Evolutionary conservation across 2,329 filamentous ascomycete species (phyloP).

Genomic region (Coniella lustricola): DNA sequence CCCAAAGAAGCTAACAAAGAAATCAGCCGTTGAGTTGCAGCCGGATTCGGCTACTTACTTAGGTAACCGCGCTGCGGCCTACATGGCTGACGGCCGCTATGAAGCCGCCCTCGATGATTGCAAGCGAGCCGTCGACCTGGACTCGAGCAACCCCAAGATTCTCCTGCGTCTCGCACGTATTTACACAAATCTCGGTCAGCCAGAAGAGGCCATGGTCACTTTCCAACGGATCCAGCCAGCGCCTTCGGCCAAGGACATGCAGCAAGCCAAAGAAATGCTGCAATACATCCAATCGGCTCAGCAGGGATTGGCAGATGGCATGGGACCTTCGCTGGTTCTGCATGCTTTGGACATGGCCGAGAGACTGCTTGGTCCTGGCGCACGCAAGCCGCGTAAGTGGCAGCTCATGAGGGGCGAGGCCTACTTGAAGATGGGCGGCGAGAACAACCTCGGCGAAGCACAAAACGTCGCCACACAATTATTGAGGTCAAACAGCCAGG

Average conservation of each 20-base stretch:
- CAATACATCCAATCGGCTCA: constrained; percentile 75
- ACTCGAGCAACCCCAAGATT: constrained; percentile 82
- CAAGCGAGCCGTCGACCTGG: constrained; percentile 71
- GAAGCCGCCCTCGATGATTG: constrained; percentile 80
- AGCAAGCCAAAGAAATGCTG: constrained; percentile 76
- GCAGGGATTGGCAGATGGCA: constrained; percentile 65
- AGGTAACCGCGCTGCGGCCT: constrained; percentile 90
- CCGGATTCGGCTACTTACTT: constrained; percentile 83
- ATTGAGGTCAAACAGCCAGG: constrained; percentile 78
- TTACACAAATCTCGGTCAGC: constrained; percentile 78
- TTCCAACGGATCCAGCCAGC: constrained; percentile 74
- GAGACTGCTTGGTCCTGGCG: constrained; percentile 66
- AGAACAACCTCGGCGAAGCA: constrained; percentile 82
- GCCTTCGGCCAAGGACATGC: constrained; percentile 78
- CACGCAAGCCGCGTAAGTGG: constrained; percentile 84
- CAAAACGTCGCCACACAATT: constrained; percentile 88
- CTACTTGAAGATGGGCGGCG: constrained; percentile 84
- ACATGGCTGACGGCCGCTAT: constrained; percentile 80
- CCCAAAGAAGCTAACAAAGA: constrained; percentile 5
- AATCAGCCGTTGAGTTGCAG: constrained; percentile 74
- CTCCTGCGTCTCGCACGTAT: constrained; percentile 82
- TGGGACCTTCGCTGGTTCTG: constrained; percentile 82
- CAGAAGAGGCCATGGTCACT: constrained; percentile 77
- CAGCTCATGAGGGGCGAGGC: constrained; percentile 87
- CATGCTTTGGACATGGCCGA: constrained; percentile 90